Percentiles rank a stretch among this genome's conserved stretches.
phyloP scores from a whole-genome alignment of 2,329 filamentous ascomycete species.

The Cytospora paraplurivora region DNA sequence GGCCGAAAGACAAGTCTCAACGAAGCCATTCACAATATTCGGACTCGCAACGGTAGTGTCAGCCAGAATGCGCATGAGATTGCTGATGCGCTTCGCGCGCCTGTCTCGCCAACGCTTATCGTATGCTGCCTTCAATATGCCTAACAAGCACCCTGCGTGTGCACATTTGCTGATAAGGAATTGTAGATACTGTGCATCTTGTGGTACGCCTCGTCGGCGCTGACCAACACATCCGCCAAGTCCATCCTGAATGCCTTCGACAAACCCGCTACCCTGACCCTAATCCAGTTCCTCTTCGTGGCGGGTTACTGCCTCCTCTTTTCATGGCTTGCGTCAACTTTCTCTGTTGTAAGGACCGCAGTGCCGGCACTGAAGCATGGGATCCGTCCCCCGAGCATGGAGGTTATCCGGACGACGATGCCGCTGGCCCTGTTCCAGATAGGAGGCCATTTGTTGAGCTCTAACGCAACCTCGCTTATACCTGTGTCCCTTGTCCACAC shows the following conservation, averaged over 20 bases:
- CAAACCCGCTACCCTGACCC: conserved; percentile 86
- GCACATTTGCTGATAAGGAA: conserved; percentile 34
- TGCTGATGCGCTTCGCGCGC: conserved; percentile 85
- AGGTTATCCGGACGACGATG: conserved; percentile 85
- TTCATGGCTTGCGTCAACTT: conserved; percentile 72
- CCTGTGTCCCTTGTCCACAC: conserved; percentile 97
- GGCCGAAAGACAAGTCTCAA: conserved; percentile 81
- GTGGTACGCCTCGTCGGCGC: conserved; percentile 94
- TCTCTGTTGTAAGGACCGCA: conserved; percentile 68
- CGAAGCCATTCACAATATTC: conserved; percentile 83
- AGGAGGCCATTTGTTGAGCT: conserved; percentile 88
- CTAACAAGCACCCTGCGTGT: conserved; percentile 17
- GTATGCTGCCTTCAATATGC: conserved; percentile 53
- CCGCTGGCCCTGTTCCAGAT: conserved; percentile 93
- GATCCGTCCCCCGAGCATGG: conserved; percentile 76
- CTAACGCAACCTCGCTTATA: conserved; percentile 90
- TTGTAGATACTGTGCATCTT: conserved; percentile 76
- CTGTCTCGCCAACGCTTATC: conserved; percentile 83
- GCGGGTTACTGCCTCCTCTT: conserved; percentile 82
- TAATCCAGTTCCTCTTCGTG: conserved; percentile 93
- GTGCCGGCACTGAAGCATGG: conserved; percentile 82
- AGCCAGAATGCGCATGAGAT: conserved; percentile 93
- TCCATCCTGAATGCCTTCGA: conserved; percentile 90
- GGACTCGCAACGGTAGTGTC: conserved; percentile 79
- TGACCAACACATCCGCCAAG: conserved; percentile 98